A percentile compares a stretch with the other conserved stretches of the same genome.
These are phyloP conservation scores for Mollisia scopiformis DNA, from an alignment of 2,329 filamentous ascomycete genomes.

Conservation along the genomic window DNA sequence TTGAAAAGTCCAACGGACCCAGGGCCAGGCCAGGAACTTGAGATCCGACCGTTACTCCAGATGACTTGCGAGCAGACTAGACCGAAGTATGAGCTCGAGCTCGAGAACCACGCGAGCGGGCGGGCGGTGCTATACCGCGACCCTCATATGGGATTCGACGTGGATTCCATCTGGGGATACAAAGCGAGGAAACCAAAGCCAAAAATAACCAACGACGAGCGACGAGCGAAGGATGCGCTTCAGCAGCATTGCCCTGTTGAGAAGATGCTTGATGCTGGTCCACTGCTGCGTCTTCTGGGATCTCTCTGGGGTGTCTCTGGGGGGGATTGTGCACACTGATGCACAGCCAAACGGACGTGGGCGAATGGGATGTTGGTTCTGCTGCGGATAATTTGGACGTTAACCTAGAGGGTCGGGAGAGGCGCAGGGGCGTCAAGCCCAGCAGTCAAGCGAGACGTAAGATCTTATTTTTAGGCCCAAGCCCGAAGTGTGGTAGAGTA, in stretches of 20 bases:
- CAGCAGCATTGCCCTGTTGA: background rate
- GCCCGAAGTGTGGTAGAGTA: too few relatives aligned
- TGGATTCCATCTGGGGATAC: background rate
- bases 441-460: background rate
- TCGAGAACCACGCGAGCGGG: too few relatives aligned
- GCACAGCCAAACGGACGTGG: conserved; percentile 2
- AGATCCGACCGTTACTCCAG: background rate
- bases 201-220: conserved; percentile 12
- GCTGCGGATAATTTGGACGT: background rate
- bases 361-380: background rate
- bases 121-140: background rate
- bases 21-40: background rate
- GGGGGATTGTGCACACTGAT: conserved; percentile 2
- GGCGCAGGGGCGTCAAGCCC: background rate
- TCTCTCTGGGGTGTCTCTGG: too few relatives aligned
- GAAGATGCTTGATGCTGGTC: conserved; percentile 1
- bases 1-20: background rate
- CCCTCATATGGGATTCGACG: background rate
- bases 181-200: background rate
- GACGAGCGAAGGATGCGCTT: background rate
- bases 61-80: background rate
- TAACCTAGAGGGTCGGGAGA: too few relatives aligned
- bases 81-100: background rate
- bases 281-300: conserved; percentile 3
- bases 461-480: background rate